Evolutionary conservation across 2,329 filamentous ascomycete species (phyloP), one percentile per base, ranked within the genome.

Genomic region (Paraphaeosphaeria minitans): DNA sequence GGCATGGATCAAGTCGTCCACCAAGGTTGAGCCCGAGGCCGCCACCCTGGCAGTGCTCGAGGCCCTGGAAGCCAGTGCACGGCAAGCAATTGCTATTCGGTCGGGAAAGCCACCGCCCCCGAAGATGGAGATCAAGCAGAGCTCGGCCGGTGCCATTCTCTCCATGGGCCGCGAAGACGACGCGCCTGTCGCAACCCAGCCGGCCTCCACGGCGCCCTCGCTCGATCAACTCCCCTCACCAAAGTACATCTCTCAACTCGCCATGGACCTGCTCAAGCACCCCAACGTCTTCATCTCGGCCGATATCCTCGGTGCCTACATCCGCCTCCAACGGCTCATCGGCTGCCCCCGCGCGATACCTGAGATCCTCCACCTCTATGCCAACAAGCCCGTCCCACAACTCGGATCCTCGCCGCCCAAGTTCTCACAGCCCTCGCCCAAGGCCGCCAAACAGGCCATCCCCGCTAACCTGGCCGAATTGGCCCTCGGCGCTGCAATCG

Each of bases 221-320:
- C 49, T 68, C 10, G 63, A 66, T 29, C 62, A 70, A 13, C 66
- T 76, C 2, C 72, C 74, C 4, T 65, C 72, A 12, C 68, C 71
- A 4, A 57, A 66, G 27, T 74, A 78, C 37, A 77, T 88, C 59
- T 84, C 83, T 13, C 74, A 78, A 22, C 76, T 83, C 14, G 87
- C 89, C n/a, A 90, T 91, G 74, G 80, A 84, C 39, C 84, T 97
- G 56, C 75, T 96, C 59, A 84, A 84, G 49, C 86, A 94, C 66
- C 87, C 89, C 4, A 87, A 89, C 60, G 88, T 97, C 49, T 91
- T 93, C 78, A 90, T 98, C 71, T 90, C 91, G 4, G 86, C 89
- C 9, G 80, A 84, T 31, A 81, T 94, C 35, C 85, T 98, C 41
- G 81, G 85, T 57, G 77, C 85, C 66, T 98, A 97, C 76, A 88